These are phyloP conservation scores for Uncinocarpus reesii DNA, from an alignment of 2,329 filamentous ascomycete genomes.

Conservation along the genomic window DNA sequence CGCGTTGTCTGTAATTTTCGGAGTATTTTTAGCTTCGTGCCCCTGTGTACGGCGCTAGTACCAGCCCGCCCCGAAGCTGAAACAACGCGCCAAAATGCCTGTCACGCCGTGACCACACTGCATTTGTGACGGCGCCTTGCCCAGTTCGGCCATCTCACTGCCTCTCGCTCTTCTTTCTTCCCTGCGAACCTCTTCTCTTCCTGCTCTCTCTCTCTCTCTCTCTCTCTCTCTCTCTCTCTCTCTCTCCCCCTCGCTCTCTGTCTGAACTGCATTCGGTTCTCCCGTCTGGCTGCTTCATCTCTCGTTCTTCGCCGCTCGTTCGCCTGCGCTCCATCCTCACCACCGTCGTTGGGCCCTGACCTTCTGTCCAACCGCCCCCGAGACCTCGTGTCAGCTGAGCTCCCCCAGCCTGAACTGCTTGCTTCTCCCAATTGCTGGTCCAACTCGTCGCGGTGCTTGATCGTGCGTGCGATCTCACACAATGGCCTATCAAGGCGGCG, in stretches of 20 bases:
- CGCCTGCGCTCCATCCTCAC: not conserved
- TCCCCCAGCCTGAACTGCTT: not conserved
- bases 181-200: conserved; percentile 13
- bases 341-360: not conserved
- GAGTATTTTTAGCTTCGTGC: not conserved
- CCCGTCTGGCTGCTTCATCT: not conserved
- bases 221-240: conserved; percentile 14
- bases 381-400: too few relatives aligned
- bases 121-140: not conserved
- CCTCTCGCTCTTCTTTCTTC: conserved; percentile 5
- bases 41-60: not conserved
- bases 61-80: not conserved
- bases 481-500: conserved; percentile 54
- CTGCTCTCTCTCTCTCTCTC: conserved; percentile 12
- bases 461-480: conserved; percentile 11
- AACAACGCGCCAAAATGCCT: not conserved
- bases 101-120: not conserved
- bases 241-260: conserved; percentile 14
- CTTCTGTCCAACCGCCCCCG: too few relatives aligned
- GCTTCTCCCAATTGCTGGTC: conserved; percentile 4
- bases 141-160: not conserved
- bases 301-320: not conserved
- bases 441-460: not conserved
- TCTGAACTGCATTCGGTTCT: not conserved
- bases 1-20: not conserved